Percentiles rank a stretch among this genome's conserved stretches.
Conservation (phyloP, 148 eudicot species). For the Cornus controversa region DNA sequence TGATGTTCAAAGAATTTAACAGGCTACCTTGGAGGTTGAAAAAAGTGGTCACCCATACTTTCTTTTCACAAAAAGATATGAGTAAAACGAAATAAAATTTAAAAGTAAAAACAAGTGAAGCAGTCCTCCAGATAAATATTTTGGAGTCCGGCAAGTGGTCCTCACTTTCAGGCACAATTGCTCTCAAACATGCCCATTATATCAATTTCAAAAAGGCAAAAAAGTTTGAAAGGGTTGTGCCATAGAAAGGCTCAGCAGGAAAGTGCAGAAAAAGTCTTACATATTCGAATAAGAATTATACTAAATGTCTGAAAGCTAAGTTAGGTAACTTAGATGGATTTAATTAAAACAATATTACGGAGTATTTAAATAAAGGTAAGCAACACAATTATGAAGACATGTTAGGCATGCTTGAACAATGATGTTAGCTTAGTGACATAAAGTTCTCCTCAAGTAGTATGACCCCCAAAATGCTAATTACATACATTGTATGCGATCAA, state of each 20-base stretch:
- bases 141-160: background rate
- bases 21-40: background rate
- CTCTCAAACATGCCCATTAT: background rate
- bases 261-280: background rate
- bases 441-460: slow-evolving; percentile 23
- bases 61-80: background rate
- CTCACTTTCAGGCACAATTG: background rate
- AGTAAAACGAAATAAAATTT: too few species aligned
- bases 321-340: background rate
- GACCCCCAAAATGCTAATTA: slow-evolving; percentile 13
- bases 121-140: background rate
- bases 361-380: slow-evolving; percentile 8
- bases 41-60: too few species aligned
- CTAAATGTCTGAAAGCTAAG: slow-evolving; percentile 2
- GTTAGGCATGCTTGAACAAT: slow-evolving; percentile 31
- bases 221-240: background rate
- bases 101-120: background rate
- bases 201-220: background rate
- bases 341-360: background rate
- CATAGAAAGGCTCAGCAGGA: slow-evolving; percentile 1
- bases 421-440: slow-evolving; percentile 41
- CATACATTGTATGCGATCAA: slow-evolving; percentile 20
- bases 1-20: background rate
- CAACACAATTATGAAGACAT: slow-evolving; percentile 26
- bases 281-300: background rate